A percentile compares a stretch with the other conserved stretches of the same genome.
phyloP scores from a whole-genome alignment of 345 rosid species.

The Citrus trifoliata region DNA sequence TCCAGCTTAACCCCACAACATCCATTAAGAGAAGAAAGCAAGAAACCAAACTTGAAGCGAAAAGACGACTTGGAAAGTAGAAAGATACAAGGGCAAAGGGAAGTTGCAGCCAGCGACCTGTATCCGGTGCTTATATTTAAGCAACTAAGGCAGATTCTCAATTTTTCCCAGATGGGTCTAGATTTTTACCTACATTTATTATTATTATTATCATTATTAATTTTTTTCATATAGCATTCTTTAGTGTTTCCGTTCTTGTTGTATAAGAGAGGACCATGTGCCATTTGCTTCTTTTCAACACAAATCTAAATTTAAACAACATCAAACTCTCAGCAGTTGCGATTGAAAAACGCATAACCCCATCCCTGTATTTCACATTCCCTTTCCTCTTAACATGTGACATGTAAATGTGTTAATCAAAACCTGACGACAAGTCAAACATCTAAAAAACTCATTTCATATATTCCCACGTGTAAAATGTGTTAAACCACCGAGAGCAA shows the following conservation, averaged over 20 bases:
- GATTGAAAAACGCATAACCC: neutral
- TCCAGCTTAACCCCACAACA: neutral
- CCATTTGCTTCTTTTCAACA: neutral
- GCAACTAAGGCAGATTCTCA: too few species aligned
- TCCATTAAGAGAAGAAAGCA: too few species aligned
- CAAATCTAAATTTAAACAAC: too few species aligned
- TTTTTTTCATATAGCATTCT: neutral
- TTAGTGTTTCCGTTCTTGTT: too few species aligned
- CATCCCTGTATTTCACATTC: neutral
- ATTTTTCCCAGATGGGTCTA: too few species aligned
- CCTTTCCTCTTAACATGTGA: neutral
- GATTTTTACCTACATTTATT: neutral
- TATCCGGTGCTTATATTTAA: neutral
- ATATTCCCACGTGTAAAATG: neutral
- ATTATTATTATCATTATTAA: too few species aligned
- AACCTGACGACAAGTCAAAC: neutral
- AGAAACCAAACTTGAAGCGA: neutral
- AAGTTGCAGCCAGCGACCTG: slow-evolving; percentile 6
- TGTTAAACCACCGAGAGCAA: neutral
- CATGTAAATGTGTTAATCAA: neutral
- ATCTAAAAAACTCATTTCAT: neutral
- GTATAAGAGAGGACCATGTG: neutral
- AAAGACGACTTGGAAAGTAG: neutral
- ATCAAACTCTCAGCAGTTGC: neutral
- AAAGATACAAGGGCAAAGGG: neutral